Base-by-base conservation (phyloP, 2,329 filamentous ascomycete genomes). In the Kalmusia sp. region DNA sequence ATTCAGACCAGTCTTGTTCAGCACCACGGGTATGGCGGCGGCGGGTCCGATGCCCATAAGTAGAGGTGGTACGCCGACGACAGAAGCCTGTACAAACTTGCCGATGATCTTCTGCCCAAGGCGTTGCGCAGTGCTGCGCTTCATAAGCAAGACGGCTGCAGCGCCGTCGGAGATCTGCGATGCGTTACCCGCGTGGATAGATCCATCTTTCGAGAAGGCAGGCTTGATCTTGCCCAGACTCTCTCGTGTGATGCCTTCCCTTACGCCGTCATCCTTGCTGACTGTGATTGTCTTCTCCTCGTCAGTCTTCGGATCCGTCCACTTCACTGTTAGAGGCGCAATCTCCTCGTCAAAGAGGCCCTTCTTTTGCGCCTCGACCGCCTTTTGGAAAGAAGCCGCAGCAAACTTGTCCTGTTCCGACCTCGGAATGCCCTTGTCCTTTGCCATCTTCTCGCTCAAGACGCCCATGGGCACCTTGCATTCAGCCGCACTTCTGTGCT, bases 391-490 rank as follows among this genome's bases (percentile, higher is more conserved):
- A 34, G 92, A 96, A 3, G 82, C 78, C n/a, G 93, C 93, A 12
- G 95, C 95, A 75, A 98, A 99, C n/a, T 86, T 85, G 74, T 99
- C 95, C 78, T 98, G 95, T 47, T 84, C 80, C 9, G 82, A 78
- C 57, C 95, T 89, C 52, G 80, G 70, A 70, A 98, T 85, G 54
- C 83, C 82, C 68, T 89, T 86, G 73, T 92, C 92, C 78, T 92
- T 90, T 64, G 93, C 95, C 93, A 98, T 97, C 70, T 93, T 78
- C 79, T 99, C 95, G 24, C 92, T 96, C 44, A 98, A 82, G 9
- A 92, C 85, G 66, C 93, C 93, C 95, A 98, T 98, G 74, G 92
- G 88, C 3, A 98, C 93, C 80, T 96, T 97, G 87, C 95, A 99
- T 84, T 97, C 96, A 69, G 90, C 90, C 21, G 93, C 85, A 72